phyloP scores from a whole-genome alignment of 2,329 filamentous ascomycete species.

The Chalara sp. region DNA sequence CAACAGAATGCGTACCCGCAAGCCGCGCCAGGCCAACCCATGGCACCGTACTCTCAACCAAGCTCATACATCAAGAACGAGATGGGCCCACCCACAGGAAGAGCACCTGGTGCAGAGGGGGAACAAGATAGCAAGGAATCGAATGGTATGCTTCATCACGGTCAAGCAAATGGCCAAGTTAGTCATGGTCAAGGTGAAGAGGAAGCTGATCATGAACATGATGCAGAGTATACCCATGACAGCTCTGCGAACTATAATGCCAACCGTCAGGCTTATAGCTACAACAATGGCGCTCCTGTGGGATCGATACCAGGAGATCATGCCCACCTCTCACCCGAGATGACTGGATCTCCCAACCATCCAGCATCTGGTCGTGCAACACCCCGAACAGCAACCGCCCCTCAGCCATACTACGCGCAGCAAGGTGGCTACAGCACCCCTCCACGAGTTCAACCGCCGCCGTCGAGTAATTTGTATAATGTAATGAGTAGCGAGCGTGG shows the following conservation, averaged over 20 bases:
- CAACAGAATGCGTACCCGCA: slow-evolving; percentile 66
- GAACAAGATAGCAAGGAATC: slow-evolving; percentile 55
- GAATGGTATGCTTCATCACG: slow-evolving; percentile 61
- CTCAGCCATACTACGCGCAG: slow-evolving; percentile 67
- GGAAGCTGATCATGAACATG: slow-evolving; percentile 67
- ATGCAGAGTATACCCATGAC: slow-evolving; percentile 82
- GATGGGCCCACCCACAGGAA: slow-evolving; percentile 74
- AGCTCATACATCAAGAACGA: slow-evolving; percentile 73
- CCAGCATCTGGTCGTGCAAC: slow-evolving; percentile 81
- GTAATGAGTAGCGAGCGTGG: slow-evolving; percentile 78
- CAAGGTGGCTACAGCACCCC: slow-evolving; percentile 65
- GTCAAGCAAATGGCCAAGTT: slow-evolving; percentile 47
- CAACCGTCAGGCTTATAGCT: slow-evolving; percentile 70
- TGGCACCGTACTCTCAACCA: slow-evolving; percentile 58
- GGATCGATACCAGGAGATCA: slow-evolving; percentile 64
- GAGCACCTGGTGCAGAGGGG: slow-evolving; percentile 49
- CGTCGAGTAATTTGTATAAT: slow-evolving; percentile 80
- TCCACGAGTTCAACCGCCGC: slow-evolving; percentile 59
- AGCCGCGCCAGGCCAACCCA: slow-evolving; percentile 50
- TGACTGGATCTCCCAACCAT: slow-evolving; percentile 74
- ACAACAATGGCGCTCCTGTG: slow-evolving; percentile 60
- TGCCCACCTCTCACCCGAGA: slow-evolving; percentile 70
- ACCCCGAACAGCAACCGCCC: slow-evolving; percentile 67
- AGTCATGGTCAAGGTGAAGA: slow-evolving; percentile 51
- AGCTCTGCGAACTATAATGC: slow-evolving; percentile 65